Conservation (phyloP, 1,284 basidiomycete genomes). For the Moesziomyces aphidis region DNA sequence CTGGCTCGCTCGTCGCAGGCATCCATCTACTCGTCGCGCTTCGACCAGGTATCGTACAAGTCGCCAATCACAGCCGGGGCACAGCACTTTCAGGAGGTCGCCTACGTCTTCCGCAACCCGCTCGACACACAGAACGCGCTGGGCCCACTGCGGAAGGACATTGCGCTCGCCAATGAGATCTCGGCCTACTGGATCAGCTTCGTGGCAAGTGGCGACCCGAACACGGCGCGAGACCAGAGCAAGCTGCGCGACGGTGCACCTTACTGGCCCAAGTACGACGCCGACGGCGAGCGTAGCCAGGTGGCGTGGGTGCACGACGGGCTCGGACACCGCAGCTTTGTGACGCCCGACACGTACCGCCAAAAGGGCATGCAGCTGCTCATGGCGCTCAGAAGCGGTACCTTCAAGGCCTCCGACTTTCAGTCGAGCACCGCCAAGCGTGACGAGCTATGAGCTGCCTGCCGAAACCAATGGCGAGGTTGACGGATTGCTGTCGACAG, state of each 20-base stretch:
- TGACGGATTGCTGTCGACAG: too few species aligned
- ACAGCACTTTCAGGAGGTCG: conserved; percentile 48
- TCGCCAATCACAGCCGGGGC: conserved; percentile 38
- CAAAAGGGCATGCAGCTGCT: conserved; percentile 25
- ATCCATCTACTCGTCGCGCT: conserved; percentile 48
- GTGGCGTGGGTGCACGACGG: conserved; percentile 21
- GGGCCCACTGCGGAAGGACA: conserved; percentile 37
- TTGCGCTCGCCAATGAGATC: conserved; percentile 49
- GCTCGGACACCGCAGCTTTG: conserved; percentile 7
- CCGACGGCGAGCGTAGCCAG: background rate
- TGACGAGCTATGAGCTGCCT: conserved; percentile 36
- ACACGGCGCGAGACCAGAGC: conserved; percentile 19
- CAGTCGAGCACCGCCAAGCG: conserved; percentile 5
- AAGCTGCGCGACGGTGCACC: conserved; percentile 9
- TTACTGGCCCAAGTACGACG: conserved; percentile 46
- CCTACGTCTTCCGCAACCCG: conserved; percentile 53
- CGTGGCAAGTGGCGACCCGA: conserved; percentile 50
- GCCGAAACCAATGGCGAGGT: too few species aligned
- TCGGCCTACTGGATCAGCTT: conserved; percentile 55
- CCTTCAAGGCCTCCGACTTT: conserved; percentile 9
- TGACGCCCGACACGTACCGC: conserved; percentile 16
- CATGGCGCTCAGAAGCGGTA: conserved; percentile 17
- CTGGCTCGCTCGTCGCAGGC: conserved; percentile 3
- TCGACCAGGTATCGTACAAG: conserved; percentile 49
- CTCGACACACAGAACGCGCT: conserved; percentile 50